A percentile compares a stretch with the other conserved stretches of the same genome.
phyloP scores from a whole-genome alignment of 345 rosid genomes.

The Gossypium mustelinum region DNA sequence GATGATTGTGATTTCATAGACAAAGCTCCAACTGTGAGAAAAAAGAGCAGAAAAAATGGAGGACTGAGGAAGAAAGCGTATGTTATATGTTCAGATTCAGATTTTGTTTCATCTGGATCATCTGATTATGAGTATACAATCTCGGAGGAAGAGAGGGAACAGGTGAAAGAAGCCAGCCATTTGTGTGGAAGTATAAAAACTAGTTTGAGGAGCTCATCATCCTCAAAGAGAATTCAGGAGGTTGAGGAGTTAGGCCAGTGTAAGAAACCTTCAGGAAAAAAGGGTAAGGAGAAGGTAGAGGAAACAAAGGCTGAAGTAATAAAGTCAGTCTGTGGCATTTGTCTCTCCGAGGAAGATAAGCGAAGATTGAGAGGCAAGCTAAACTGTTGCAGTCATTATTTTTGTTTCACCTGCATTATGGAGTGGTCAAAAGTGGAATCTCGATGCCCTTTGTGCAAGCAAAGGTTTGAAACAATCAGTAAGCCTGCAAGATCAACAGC shows the following conservation, averaged over 20 bases:
- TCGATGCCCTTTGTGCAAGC: constrained; percentile 94
- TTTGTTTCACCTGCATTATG: constrained; percentile 94
- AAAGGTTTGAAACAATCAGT: constrained; percentile 75
- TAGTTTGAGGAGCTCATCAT: constrained; percentile 47
- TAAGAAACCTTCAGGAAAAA: constrained; percentile 41
- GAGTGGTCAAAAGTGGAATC: constrained; percentile 99
- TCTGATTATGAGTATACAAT: constrained; percentile 75
- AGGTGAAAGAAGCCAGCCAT: constrained; percentile 64
- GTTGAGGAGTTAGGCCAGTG: constrained; percentile 34
- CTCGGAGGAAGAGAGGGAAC: constrained; percentile 97
- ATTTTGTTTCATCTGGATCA: constrained; percentile 48
- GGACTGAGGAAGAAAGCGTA: constrained; percentile 42
- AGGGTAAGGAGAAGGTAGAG: constrained; percentile 79
- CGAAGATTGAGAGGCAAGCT: constrained; percentile 76
- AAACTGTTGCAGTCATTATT: constrained; percentile 85
- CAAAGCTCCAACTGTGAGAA: constrained; percentile 28
- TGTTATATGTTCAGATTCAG: constrained; percentile 65
- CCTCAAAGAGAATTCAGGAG: constrained; percentile 40
- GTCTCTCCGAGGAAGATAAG: constrained; percentile 86
- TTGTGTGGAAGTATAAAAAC: constrained; percentile 41
- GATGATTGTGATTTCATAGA: constrained; percentile 49
- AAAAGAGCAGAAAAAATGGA: constrained; percentile 35
- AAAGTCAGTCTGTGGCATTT: constrained; percentile 84
- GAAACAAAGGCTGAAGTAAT: constrained; percentile 42
- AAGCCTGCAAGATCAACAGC: constrained; percentile 71